Percentiles rank a stretch among this genome's conserved stretches.
Evolutionary conservation across 441 rosid species (phyloP).

Genomic region (Erodium chrysanthum): DNA sequence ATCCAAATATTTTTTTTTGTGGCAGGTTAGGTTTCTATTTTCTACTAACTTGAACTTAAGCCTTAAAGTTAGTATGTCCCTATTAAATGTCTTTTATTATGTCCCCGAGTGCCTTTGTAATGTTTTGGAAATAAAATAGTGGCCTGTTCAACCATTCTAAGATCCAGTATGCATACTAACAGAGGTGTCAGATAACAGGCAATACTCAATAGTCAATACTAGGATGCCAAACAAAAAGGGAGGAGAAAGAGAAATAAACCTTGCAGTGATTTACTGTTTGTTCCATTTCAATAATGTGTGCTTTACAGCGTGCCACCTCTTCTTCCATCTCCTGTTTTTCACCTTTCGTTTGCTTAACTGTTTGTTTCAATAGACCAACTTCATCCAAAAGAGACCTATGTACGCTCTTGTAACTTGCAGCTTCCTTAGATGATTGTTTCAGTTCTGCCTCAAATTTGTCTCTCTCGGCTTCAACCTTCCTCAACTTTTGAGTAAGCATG

Average conservation of each 20-base stretch:
- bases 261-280: not conserved
- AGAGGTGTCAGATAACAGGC: not conserved
- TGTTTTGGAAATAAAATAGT: no score
- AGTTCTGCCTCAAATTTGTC: slow-evolving; percentile 2
- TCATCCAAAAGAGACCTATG: slow-evolving; percentile 4
- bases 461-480: slow-evolving; percentile 2
- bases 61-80: not conserved
- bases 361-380: slow-evolving; percentile 1
- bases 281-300: slow-evolving; percentile 3
- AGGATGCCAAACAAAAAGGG: not conserved
- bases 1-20: not conserved
- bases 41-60: not conserved
- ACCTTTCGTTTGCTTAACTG: not conserved
- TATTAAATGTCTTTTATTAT: not conserved
- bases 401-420: not conserved
- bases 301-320: slow-evolving; percentile 5
- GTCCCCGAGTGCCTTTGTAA: not conserved
- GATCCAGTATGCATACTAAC: not conserved
- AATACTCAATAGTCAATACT: no score
- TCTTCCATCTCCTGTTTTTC: slow-evolving; percentile 9
- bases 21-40: not conserved
- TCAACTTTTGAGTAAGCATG: not conserved
- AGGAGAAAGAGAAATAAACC: slow-evolving; percentile 1
- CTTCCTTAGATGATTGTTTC: not conserved
- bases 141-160: not conserved